A percentile compares a stretch with the other conserved stretches of the same genome.
phyloP scores from a whole-genome alignment of 2,329 filamentous ascomycete genomes.

The Colletotrichum tamarilloi region DNA sequence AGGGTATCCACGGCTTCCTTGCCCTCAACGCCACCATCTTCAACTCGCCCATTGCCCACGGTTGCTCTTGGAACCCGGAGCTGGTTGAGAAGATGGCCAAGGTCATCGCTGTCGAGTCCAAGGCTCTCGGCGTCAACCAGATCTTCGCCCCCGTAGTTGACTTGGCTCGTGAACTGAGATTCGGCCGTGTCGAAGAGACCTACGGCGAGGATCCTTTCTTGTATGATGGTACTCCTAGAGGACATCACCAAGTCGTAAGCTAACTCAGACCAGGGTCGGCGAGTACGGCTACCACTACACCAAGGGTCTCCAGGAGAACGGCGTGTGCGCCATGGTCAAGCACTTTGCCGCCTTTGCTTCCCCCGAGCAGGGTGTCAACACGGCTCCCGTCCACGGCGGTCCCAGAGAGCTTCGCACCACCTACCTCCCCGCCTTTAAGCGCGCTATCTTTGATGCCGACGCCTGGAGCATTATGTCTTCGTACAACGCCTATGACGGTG shows the following conservation, averaged over 20 bases:
- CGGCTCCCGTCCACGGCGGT: conserved; percentile 66
- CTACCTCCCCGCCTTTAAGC: conserved; percentile 71
- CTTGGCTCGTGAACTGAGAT: conserved; percentile 77
- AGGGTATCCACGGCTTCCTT: conserved; percentile 80
- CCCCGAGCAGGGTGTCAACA: conserved; percentile 80
- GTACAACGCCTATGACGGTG: conserved; percentile 80
- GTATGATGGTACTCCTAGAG: conserved; percentile 39
- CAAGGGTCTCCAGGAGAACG: conserved; percentile 70
- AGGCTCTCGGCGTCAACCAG: conserved; percentile 77
- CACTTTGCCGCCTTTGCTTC: conserved; percentile 78
- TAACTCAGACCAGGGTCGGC: conserved; percentile 55
- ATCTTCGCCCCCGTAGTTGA: conserved; percentile 79
- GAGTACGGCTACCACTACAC: conserved; percentile 72
- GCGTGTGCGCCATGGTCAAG: conserved; percentile 79
- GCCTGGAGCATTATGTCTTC: conserved; percentile 79
- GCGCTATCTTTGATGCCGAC: conserved; percentile 76
- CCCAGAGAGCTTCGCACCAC: conserved; percentile 66
- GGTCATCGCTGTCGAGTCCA: conserved; percentile 73
- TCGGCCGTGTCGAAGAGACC: conserved; percentile 79
- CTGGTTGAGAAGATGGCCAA: conserved; percentile 74
- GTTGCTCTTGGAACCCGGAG: conserved; percentile 75
- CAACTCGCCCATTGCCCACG: conserved; percentile 80
- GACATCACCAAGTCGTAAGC: not conserved
- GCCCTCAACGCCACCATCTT: conserved; percentile 81
- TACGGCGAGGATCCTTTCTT: conserved; percentile 77